These are phyloP conservation scores for Pichia pseudocactophila DNA, from an alignment of 805 yeast species.

Conservation along the genomic window DNA sequence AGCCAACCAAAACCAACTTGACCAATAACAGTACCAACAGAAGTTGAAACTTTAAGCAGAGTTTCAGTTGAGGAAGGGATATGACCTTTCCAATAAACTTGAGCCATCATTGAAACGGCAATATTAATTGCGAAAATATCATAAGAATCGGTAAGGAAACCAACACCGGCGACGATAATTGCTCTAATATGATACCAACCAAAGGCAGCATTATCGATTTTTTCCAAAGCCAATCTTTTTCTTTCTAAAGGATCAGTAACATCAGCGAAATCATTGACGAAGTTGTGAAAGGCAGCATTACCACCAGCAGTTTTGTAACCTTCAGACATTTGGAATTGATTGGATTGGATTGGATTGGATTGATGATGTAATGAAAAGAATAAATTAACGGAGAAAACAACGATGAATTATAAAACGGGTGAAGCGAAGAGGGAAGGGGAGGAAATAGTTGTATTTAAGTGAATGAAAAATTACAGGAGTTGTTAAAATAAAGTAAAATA, in stretches of 20 bases:
- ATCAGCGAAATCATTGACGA: slow-evolving; percentile 69
- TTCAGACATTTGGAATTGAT: neutral
- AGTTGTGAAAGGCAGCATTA: slow-evolving; percentile 81
- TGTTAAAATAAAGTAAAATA: too few relatives aligned
- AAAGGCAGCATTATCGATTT: slow-evolving; percentile 69
- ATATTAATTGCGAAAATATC: slow-evolving; percentile 87
- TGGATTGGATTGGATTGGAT: too few relatives aligned
- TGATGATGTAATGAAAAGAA: too few relatives aligned
- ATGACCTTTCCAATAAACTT: slow-evolving; percentile 61
- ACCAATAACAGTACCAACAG: slow-evolving; percentile 91
- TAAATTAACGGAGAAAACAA: too few relatives aligned
- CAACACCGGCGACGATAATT: slow-evolving; percentile 84
- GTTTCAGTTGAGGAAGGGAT: slow-evolving; percentile 66
- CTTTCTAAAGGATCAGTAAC: slow-evolving; percentile 80
- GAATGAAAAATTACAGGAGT: too few relatives aligned
- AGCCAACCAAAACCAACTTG: slow-evolving; percentile 76
- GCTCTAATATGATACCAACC: slow-evolving; percentile 81
- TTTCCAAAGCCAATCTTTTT: slow-evolving; percentile 77
- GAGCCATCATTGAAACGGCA: slow-evolving; percentile 69
- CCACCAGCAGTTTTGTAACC: slow-evolving; percentile 50
- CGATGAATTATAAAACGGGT: too few relatives aligned
- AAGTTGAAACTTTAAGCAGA: slow-evolving; percentile 76
- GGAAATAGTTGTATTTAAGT: too few relatives aligned
- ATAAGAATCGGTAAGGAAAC: slow-evolving; percentile 87
- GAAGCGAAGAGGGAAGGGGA: too few relatives aligned